Base-by-base conservation (phyloP, 2,329 filamentous ascomycete species). In the Trichoderma hamatum region DNA sequence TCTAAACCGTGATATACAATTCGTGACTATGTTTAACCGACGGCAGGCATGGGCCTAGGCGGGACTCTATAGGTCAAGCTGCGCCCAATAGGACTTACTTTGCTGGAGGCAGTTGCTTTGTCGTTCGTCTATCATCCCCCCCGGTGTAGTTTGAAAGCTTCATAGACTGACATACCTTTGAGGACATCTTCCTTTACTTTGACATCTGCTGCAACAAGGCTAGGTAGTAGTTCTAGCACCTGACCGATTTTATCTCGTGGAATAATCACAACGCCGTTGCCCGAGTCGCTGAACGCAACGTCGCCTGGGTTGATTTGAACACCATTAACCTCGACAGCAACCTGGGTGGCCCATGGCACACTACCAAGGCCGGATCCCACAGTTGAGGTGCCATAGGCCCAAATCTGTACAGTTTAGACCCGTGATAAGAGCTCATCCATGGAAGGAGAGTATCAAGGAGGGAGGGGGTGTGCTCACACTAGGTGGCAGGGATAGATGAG, bases 181-280 rank as follows among this genome's bases (percentile, higher is more conserved):
- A 83, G 77, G n/a, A 93, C 89, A 72, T 90, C 90, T 58, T 84
- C 82, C 76, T 86, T 89, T n/a, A 89, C 88, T 75, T 83, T 83
- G 61, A 86, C 84, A 76, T 91, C 89, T 49, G 87, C 86, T 5
- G 75, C 73, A 6, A 78, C 78, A 46, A 84, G 75, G 69, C 73
- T 69, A 70, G 89, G 88, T 72, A 91, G 81, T 72, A 92, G 74
- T 60, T 86, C 85, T 14, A 92, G 74, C 24, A 92, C 86, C 59
- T 85, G 83, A 13, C 84, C 82, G 11, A 93, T 76, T 73, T 88
- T 86, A 39, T 83, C 84, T 59, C 81, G 80, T 1, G 91, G 91
- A 69, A 94, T 90, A 32, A 87, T 84, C 14, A 92, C 90, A 1
- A 91, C 86, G 0, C 90, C 91, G 72, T 92, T 91, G n/a, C 82